Evolutionary conservation across 2,329 filamentous ascomycete genomes (phyloP), one percentile per base, ranked within the genome.

Genomic region (Aquanectria penicillioides): DNA sequence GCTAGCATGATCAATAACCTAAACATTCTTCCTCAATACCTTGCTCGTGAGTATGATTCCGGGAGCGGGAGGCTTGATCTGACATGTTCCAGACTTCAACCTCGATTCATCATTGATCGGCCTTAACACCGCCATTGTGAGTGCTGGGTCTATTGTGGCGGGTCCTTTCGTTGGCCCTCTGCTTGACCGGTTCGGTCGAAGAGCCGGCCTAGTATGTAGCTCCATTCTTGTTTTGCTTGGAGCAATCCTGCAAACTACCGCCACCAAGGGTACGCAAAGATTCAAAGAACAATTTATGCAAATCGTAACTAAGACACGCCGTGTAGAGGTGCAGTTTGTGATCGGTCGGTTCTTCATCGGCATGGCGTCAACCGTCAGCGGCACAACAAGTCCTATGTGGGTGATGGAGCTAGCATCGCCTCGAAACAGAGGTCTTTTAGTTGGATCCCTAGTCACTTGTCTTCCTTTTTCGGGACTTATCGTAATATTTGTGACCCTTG

Each of bases 91-190:
- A 47, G 43, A 36, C 18, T 47, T 47, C 43, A 15, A 23, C 3
- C 29, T 47, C 5, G 15, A 22, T 7, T 17, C 28, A 23, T 20
- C 17, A 4, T 36, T 47, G 17, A 33, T 47, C 8, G 43, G 18
- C 18, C 22, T 47, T 8, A 47, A 47, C 13, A 36, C 43, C 12
- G 43, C 43, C 29, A 47, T 47, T 4, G 43, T 47, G 11, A 47
- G 43, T 13, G 43, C 26, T 13, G 43, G 43, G 17, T 33, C 17
- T 10, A 22, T 47, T n/a, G 18, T 47, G 13, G 29, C 17, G 12
- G 43, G 28, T n/a, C 43, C 20, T 6, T 34, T 36, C 10, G 43
- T 33, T 25, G 43, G 43, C 28, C 17, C 18, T 4, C 10, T 36
- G 2, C 5, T 23, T 8, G 43, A 47, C 26, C 43, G 20, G 4